Base-by-base conservation (phyloP, 441 rosid species). In the Eutrema salsugineum region DNA sequence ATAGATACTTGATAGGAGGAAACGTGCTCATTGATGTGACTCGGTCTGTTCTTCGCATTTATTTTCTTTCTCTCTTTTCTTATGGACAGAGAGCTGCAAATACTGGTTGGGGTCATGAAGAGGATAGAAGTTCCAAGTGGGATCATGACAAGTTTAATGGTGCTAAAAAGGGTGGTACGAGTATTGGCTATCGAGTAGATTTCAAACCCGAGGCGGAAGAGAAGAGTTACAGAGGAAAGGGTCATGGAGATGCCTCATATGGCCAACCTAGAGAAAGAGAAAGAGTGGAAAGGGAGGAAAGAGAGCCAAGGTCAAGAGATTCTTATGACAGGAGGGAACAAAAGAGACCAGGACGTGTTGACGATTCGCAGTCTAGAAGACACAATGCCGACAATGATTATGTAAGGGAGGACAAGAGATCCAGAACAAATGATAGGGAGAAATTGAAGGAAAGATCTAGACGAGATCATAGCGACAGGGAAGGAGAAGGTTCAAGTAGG, bases 71-170 rank as follows among this genome's bases (percentile, higher is more conserved):
- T 11, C 35, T 10, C 51, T 64, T 27, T 77, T 14, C 56, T 76
- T 3, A 39, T 77, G 15, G 70, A 51, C 83, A 88, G 97, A 91
- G 97, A 90, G 99, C 97, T 77, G 97, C 97, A 62, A 91, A 94
- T 76, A 88, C 95, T 2, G 97, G 97, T 20, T 86, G 99, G 91
- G 97, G 97, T 80, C 84, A 82, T 81, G 84, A 81, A 77, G 75
- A 84, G 72, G 97, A 91, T 79, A 83, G 78, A 65, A 77, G 77
- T 71, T 70, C 87, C 16, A 85, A 20, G 73, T 87, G 93, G 96
- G 92, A 86, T 36, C 86, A 88, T 78, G 93, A 86, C 71, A 86
- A 77, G 77, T 89, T 83, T 78, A 88, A 84, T 44, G 89, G 81
- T 64, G 69, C 82, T 51, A 80, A 72, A 35, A 79, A 65, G 80